A percentile compares a stretch with the other conserved stretches of the same genome.
These are phyloP conservation scores for Jatropha multifida DNA, from an alignment of 441 rosid genomes.

Conservation along the genomic window DNA sequence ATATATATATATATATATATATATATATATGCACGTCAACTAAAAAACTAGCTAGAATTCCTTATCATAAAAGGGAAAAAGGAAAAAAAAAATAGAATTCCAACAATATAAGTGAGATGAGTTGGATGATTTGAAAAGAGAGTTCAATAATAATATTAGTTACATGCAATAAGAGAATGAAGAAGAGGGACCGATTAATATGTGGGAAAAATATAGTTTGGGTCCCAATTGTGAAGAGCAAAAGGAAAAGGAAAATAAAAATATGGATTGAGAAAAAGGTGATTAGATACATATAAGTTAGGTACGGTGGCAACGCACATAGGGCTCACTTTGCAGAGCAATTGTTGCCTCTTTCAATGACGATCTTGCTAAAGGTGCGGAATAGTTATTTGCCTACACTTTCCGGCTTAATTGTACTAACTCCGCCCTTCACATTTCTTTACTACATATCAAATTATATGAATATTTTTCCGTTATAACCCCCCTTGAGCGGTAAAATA, in stretches of 20 bases:
- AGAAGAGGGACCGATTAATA: not conserved
- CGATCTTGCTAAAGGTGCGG: constrained; percentile 14
- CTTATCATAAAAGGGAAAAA: too few relatives aligned
- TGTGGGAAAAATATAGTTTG: not conserved
- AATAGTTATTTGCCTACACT: not conserved
- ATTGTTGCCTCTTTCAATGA: not conserved
- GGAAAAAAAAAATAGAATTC: not conserved
- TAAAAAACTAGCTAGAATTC: too few relatives aligned
- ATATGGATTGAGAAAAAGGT: too few relatives aligned
- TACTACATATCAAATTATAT: not conserved
- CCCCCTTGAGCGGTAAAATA: too few relatives aligned
- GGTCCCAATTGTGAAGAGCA: not conserved
- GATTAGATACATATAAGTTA: not conserved
- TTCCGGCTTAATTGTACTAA: constrained; percentile 4
- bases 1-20: too few relatives aligned
- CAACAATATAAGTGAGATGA: not conserved
- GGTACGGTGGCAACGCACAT: not conserved
- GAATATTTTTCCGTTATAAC: not conserved
- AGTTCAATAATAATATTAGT: not conserved
- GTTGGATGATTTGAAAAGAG: constrained; percentile 3
- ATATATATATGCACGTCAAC: too few relatives aligned
- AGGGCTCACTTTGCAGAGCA: not conserved
- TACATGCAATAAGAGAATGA: not conserved
- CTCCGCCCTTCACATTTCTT: not conserved
- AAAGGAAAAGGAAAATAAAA: not conserved